Base-by-base conservation (phyloP, 139 green algal genomes). In the Chlorella sp. region DNA sequence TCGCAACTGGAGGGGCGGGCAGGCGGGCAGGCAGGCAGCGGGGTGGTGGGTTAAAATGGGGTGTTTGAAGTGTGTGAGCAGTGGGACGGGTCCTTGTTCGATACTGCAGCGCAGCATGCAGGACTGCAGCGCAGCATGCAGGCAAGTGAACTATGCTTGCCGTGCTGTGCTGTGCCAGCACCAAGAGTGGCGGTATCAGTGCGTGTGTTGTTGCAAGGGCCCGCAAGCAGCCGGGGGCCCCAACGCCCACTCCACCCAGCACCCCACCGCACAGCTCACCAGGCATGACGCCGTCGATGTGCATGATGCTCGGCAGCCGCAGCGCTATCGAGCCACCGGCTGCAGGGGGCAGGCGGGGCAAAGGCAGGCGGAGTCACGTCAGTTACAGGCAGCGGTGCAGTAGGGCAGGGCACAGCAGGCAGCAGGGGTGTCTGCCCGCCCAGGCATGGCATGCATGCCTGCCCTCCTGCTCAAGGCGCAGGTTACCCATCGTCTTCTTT, bases 311-410 rank as follows among this genome's bases (percentile, higher is more conserved):
- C 11, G 84, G 84, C 68, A 88, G 84, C 39, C 84, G 84, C 39
- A 88, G 68, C 68, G 84, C 84, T 68, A 88, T 66, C 28, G 84
- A 88, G 26, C 84, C 84, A 16, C 84, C 84, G 18, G 84, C 84
- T 88, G 84, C 68, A 64, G 3, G 22, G 1, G n/a, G 11, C 7
- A 75, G 36, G 21, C n/a, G 61, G 19, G 77, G 16, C n/a, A 14
- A 36, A 0, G 64, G 21, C 64, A 71, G 5, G 60, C 14, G 18
- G 60, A 18, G 64, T 73, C 26, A 9, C 66, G 64, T 71, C 64
- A 71, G 11, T 32, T 71, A 14, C 64, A 32, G 64, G 64, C 66
- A 71, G 21, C 64, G 64, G 24, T 12, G 64, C 64, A 71, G 22
- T 14, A 14, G 64, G 21, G 22, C 21, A 26, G 24, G 64, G 21